Evolutionary conservation across 768 basidiomycete genomes (phyloP), one percentile per base, ranked within the genome.

Genomic region (Mycena vulgaris): DNA sequence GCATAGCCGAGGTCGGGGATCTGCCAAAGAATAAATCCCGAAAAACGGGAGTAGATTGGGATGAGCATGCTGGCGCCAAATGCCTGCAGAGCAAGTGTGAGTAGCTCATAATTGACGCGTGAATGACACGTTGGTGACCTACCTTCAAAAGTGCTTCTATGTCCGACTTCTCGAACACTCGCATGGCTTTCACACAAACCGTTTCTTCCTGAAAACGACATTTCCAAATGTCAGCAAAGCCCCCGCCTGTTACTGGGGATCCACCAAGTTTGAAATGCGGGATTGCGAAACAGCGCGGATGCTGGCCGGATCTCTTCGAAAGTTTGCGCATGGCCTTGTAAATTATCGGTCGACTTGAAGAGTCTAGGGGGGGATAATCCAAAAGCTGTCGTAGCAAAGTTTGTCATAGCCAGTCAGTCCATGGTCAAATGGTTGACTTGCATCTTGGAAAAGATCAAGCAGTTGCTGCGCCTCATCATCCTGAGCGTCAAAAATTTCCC

Each of bases 11-110:
- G 57, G 35, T 25, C 49, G 42, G 45, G 63, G 61, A 10, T 56
- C 45, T 31, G 69, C 69, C 16, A 76, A 40, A 52, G 66, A 70
- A 65, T 74, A 76, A 30, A 78, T 45, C 3, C 81, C 81, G 27
- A 77, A 77, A 53, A 81, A 80, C 4, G 80, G 81, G n/a, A 81
- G 67, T 21, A 80, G 61, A 57, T 80, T 79, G 23, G 70, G 76
- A 68, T 81, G 79, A 0, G 76, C 75, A 19, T 81, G 68, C 52
- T 82, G 80, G 35, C 76, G 75, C 81, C 79, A 82, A 17, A 77
- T 64, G 65, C 75, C 75, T 74, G 35, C 35, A 30, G 7, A 27
- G 4, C 6, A 19, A 27, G 21, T 51, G 13, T 10, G 25, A 30
- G 16, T 9, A 48, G 21, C 6, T 23, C 6, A 23, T 23, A 48